Percentiles rank a stretch among this genome's conserved stretches.
Conservation (phyloP, 441 rosid genomes). For the Metrosideros polymorpha region DNA sequence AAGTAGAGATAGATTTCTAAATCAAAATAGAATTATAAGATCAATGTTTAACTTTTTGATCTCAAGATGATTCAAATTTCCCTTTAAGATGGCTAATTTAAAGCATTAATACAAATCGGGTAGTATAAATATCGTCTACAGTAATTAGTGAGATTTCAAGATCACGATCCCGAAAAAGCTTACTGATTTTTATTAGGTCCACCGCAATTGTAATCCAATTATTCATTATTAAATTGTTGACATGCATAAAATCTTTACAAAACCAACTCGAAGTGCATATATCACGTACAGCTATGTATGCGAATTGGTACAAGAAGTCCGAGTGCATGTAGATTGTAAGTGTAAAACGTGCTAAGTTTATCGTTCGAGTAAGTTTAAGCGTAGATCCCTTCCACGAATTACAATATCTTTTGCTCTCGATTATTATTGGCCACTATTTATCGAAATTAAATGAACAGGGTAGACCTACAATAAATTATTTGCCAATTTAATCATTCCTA, state of each 20-base stretch:
- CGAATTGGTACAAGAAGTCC: neutral
- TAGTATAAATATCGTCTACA: neutral
- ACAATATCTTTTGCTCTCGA: neutral
- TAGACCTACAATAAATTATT: neutral
- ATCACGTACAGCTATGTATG: neutral
- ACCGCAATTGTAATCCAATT: neutral
- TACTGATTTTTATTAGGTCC: neutral
- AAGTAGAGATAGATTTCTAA: neutral
- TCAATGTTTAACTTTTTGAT: neutral
- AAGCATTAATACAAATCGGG: neutral
- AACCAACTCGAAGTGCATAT: no score
- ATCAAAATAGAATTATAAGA: neutral
- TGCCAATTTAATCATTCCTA: no score
- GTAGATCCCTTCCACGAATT: neutral
- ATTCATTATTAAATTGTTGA: neutral
- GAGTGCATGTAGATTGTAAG: rapidly evolving
- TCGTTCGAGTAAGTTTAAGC: neutral
- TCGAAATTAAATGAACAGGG: neutral
- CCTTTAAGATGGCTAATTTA: neutral
- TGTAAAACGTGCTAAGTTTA: neutral
- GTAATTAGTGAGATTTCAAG: neutral
- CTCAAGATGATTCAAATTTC: neutral
- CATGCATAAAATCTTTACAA: neutral
- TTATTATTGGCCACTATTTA: neutral
- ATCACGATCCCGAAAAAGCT: neutral